Base-by-base conservation (phyloP, 2,329 filamentous ascomycete genomes). In the Botrytis galanthina region DNA sequence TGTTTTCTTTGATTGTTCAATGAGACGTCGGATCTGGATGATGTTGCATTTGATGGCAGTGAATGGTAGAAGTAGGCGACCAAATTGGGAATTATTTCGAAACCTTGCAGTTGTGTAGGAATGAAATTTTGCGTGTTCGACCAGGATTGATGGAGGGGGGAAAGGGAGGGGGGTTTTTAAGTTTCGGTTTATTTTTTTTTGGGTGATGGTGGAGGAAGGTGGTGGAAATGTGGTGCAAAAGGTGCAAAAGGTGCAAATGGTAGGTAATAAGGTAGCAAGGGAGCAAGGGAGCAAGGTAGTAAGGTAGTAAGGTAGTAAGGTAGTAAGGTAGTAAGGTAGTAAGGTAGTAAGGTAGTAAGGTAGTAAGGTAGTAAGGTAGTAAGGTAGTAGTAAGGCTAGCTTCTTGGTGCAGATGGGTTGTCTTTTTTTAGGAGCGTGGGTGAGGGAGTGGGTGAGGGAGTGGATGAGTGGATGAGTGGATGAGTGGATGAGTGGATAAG, bases 11-110 rank as follows among this genome's bases (percentile, higher is more conserved):
- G 8, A 5, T 14, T 51, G 48, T n/a, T 48, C 16, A 72, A 60
- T 60, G 62, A 68, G 51, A 68, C 62, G 5, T 60, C 44, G 51
- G 62, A 68, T 68, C 70, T 72, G 62, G 51, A 68, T 26, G 62
- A 72, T 72, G 32, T 72, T 72, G 70, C 62, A 72, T 68, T 72
- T 44, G 70, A 72, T 68, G 29, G 61, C 29, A 60, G 39, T 46
- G 46, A 68, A 72, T 60, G 39, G 62, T 37, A 60, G 61, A 57
- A 32, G 70, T 35, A n/a, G 39, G 51, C 32, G 48, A 51, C 39
- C 54, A 59, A 26, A 32, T 72, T 57, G 37, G 51, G 62, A 68
- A 44, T 3, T n/a, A 26, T 37, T 57, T 54, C 18, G 29, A 42
- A 35, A 68, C 4, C 35, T 42, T 57, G 35, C 2, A 57, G 26